Conservation (phyloP, 768 basidiomycete species). For the Peribolospora kevripleyi region DNA sequence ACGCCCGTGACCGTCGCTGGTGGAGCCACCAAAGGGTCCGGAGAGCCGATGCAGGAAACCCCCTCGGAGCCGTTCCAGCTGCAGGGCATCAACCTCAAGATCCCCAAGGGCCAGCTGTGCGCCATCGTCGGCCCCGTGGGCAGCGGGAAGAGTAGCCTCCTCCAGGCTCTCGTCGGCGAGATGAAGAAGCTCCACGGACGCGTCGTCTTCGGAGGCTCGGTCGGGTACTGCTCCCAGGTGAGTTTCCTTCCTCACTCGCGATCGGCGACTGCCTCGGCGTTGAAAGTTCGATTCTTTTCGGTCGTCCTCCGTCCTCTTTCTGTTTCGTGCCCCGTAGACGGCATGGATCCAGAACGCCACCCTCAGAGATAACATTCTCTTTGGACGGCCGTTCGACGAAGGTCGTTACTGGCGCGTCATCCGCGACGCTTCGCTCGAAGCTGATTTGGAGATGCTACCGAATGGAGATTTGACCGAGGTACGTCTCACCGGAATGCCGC, state of each 20-base stretch:
- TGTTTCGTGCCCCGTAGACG: conserved; percentile 56
- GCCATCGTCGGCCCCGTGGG: conserved; percentile 72
- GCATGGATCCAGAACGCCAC: conserved; percentile 78
- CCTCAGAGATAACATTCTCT: conserved; percentile 68
- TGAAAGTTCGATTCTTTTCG: no score
- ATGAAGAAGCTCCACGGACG: conserved; percentile 48
- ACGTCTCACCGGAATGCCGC: neutral
- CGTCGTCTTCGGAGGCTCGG: conserved; percentile 44
- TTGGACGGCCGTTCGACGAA: conserved; percentile 59
- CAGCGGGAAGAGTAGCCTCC: conserved; percentile 33
- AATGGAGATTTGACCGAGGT: conserved; percentile 52
- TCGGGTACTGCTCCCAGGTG: neutral
- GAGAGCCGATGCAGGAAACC: conserved; percentile 1
- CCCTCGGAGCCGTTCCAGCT: conserved; percentile 32
- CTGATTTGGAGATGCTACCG: conserved; percentile 51
- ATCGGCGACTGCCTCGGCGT: no score
- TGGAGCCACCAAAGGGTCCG: conserved; percentile 1
- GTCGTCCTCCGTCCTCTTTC: conserved; percentile 17
- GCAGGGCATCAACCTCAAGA: conserved; percentile 34
- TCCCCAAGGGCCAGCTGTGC: conserved; percentile 52
- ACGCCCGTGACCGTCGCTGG: neutral
- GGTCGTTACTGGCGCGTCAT: conserved; percentile 61
- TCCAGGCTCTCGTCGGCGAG: conserved; percentile 56
- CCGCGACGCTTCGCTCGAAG: conserved; percentile 48
- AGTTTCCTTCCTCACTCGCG: neutral